Evolutionary conservation across 2,329 filamentous ascomycete genomes (phyloP).

Genomic region (Aspergillus puulaauensis): DNA sequence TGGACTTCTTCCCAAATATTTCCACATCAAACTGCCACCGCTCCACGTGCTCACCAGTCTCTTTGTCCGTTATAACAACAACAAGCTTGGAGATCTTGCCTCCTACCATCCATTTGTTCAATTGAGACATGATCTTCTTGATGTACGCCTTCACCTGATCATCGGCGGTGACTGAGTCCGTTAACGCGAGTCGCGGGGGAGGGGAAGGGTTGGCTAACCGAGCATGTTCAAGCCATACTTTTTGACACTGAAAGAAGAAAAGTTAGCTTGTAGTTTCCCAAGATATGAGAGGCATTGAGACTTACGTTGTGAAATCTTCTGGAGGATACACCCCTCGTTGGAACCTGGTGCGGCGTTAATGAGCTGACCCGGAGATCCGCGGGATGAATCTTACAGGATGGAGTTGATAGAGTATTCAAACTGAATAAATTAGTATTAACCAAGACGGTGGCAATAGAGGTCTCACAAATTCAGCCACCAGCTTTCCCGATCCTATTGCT

Average conservation of each 20-base stretch:
- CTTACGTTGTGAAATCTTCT: slow-evolving; percentile 91
- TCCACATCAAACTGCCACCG: slow-evolving; percentile 96
- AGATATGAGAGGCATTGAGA: background rate
- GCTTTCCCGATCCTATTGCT: slow-evolving; percentile 66
- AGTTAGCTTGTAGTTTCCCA: background rate
- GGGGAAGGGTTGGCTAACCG: slow-evolving; percentile 46
- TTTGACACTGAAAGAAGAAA: slow-evolving; percentile 64
- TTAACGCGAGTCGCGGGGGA: slow-evolving; percentile 13
- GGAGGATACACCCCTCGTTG: slow-evolving; percentile 83
- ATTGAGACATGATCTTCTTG: slow-evolving; percentile 98
- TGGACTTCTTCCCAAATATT: slow-evolving; percentile 55
- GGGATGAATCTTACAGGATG: slow-evolving; percentile 67
- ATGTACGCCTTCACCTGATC: slow-evolving; percentile 99
- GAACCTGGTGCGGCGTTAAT: slow-evolving; percentile 53
- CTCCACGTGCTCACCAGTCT: slow-evolving; percentile 94
- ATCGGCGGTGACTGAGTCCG: slow-evolving; percentile 73
- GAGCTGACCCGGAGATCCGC: slow-evolving; percentile 10
- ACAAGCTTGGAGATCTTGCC: slow-evolving; percentile 97
- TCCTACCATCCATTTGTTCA: slow-evolving; percentile 96
- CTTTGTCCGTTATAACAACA: slow-evolving; percentile 94
- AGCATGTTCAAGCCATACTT: slow-evolving; percentile 99
- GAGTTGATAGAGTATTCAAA: slow-evolving; percentile 99
- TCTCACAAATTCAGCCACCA: slow-evolving; percentile 92
- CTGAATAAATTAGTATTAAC: slow-evolving; percentile 23
- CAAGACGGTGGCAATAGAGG: background rate